These are phyloP conservation scores for Botryotinia narcissicola DNA, from an alignment of 2,329 filamentous ascomycete genomes.

Conservation along the genomic window DNA sequence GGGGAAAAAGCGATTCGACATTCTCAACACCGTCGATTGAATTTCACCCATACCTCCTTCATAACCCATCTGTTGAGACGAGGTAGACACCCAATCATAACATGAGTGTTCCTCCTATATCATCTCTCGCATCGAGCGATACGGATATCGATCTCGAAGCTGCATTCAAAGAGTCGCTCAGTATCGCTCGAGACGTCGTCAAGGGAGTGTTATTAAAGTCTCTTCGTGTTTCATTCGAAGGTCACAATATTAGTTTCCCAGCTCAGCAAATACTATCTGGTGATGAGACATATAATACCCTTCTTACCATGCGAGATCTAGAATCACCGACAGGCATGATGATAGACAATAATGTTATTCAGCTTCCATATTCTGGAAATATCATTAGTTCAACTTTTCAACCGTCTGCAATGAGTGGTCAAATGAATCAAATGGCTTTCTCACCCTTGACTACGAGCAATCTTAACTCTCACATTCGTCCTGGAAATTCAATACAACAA, in stretches of 20 bases:
- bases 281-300: background rate
- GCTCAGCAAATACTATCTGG: slow-evolving; percentile 4
- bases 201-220: slow-evolving; percentile 9
- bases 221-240: background rate
- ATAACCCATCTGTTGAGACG: background rate
- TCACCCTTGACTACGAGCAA: slow-evolving; percentile 9
- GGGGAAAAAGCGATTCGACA: slow-evolving; percentile 1
- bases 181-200: slow-evolving; percentile 15
- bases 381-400: slow-evolving; percentile 1
- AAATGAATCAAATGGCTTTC: background rate
- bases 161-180: slow-evolving; percentile 15
- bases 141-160: slow-evolving; percentile 19
- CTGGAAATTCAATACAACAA: background rate
- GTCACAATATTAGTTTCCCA: background rate
- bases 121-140: slow-evolving; percentile 1
- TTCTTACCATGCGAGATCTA: slow-evolving; percentile 10
- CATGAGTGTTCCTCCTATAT: slow-evolving; percentile 10
- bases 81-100: background rate
- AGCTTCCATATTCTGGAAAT: slow-evolving; percentile 11
- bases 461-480: slow-evolving; percentile 1
- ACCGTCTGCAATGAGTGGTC: background rate
- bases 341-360: slow-evolving; percentile 9
- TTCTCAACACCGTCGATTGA: background rate
- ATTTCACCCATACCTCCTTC: background rate
- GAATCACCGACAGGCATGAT: background rate